Conservation (phyloP, 2,329 filamentous ascomycete genomes). For the Chaetomium strumarium region DNA sequence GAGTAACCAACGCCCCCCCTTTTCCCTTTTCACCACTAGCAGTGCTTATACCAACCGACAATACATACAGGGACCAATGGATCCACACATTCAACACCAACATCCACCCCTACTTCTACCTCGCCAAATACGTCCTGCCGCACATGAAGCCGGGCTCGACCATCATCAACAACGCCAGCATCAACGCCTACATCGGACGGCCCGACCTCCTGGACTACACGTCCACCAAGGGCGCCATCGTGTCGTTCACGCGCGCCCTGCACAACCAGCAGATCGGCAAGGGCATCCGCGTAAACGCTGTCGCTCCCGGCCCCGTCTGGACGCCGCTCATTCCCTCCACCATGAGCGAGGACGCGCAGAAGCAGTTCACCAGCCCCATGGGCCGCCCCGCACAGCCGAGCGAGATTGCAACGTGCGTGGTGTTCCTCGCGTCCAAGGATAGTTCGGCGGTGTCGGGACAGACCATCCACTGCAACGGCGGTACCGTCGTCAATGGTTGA, state of each 20-base stretch:
- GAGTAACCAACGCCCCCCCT: constrained; percentile 49
- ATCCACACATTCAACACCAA: constrained; percentile 73
- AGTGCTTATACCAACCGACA: neutral
- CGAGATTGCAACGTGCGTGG: no score
- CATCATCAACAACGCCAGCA: constrained; percentile 81
- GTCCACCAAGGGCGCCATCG: constrained; percentile 69
- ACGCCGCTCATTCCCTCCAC: constrained; percentile 69
- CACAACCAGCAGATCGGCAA: constrained; percentile 67
- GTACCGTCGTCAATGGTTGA: constrained; percentile 44
- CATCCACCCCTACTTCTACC: constrained; percentile 75
- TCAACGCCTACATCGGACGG: constrained; percentile 77
- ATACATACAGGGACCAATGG: constrained; percentile 61
- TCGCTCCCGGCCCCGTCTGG: constrained; percentile 76
- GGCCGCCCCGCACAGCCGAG: no score
- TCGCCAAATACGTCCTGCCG: constrained; percentile 69
- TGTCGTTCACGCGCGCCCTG: constrained; percentile 71
- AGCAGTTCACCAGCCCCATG: constrained; percentile 69
- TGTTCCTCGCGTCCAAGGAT: neutral
- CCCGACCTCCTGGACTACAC: constrained; percentile 80
- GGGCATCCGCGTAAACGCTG: constrained; percentile 70
- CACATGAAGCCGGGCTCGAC: constrained; percentile 69
- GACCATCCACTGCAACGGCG: constrained; percentile 50
- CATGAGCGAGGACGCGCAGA: constrained; percentile 64
- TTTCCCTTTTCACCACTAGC: no score
- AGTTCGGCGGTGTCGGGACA: constrained; percentile 69